These are phyloP conservation scores for Naegleria gruberi DNA, from an alignment of 208 protist genomes.

Conservation along the genomic window DNA sequence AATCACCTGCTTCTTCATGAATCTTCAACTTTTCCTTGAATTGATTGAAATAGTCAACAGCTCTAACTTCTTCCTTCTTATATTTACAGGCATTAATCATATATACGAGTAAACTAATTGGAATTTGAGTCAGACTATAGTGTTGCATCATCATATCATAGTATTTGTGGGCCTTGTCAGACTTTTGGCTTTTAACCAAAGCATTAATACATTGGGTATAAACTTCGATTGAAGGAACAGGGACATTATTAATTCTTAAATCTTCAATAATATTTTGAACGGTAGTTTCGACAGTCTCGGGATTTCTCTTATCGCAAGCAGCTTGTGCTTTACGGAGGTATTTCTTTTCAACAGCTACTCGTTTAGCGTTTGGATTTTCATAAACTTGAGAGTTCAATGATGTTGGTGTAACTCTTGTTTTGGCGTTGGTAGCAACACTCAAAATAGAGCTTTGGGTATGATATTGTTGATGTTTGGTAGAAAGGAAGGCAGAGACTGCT, in stretches of 20 bases:
- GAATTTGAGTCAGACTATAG: not conserved
- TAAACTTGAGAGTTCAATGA: not conserved
- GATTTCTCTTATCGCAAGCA: not conserved
- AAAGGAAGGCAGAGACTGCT: no score
- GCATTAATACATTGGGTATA: not conserved
- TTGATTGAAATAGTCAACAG: not conserved
- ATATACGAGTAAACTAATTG: not conserved
- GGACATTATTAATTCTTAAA: not conserved
- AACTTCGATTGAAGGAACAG: not conserved
- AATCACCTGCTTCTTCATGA: not conserved
- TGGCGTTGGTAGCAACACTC: not conserved
- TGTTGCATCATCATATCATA: not conserved
- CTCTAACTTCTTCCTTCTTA: not conserved
- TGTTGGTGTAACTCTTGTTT: not conserved
- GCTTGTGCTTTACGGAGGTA: not conserved
- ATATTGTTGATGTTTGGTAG: not conserved
- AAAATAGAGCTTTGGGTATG: not conserved
- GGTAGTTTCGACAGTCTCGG: not conserved
- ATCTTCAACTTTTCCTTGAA: not conserved
- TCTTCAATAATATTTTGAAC: not conserved
- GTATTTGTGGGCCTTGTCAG: not conserved
- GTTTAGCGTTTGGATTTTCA: not conserved
- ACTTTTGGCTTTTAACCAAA: not conserved
- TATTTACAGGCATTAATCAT: constrained; percentile 2
- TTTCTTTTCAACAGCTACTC: not conserved